phyloP scores from a whole-genome alignment of 2,329 filamentous ascomycete genomes.

The Sclerotinia subarctica region DNA sequence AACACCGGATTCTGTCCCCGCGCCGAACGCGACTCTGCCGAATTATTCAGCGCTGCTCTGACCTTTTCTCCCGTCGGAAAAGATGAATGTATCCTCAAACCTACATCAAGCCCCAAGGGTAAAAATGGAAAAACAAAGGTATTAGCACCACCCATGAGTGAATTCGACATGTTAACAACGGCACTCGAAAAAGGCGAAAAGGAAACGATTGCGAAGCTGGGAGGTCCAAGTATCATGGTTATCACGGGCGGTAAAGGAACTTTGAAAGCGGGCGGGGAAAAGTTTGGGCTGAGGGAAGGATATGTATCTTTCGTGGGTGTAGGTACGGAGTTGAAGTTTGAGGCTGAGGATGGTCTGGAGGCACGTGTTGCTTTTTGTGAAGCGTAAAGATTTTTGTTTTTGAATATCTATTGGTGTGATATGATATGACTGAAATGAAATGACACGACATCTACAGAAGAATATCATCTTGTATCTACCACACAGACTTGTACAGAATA shows the following conservation, averaged over 20 bases:
- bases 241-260: constrained; percentile 58
- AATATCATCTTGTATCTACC: background rate
- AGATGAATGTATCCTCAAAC: constrained; percentile 54
- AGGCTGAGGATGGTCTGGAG: constrained; percentile 26
- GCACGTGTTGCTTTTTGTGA: constrained; percentile 30
- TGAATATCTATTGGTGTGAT: background rate
- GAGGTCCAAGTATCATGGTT: constrained; percentile 62
- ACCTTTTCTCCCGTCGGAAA: constrained; percentile 61
- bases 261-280: constrained; percentile 54
- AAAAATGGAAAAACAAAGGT: constrained; percentile 58
- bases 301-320: constrained; percentile 61
- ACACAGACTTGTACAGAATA: background rate
- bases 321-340: constrained; percentile 28
- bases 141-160: constrained; percentile 65
- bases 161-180: constrained; percentile 67
- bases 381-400: background rate
- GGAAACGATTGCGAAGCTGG: constrained; percentile 53
- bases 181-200: constrained; percentile 54
- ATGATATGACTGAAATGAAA: background rate
- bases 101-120: constrained; percentile 49
- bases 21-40: constrained; percentile 60
- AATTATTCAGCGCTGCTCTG: constrained; percentile 60
- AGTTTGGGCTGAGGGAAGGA: constrained; percentile 56
- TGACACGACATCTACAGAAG: too few relatives aligned
- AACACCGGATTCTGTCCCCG: constrained; percentile 71